Evolutionary conservation across 352 stramenopile species (phyloP).

Genomic region (Thalassiosira delicatula): DNA sequence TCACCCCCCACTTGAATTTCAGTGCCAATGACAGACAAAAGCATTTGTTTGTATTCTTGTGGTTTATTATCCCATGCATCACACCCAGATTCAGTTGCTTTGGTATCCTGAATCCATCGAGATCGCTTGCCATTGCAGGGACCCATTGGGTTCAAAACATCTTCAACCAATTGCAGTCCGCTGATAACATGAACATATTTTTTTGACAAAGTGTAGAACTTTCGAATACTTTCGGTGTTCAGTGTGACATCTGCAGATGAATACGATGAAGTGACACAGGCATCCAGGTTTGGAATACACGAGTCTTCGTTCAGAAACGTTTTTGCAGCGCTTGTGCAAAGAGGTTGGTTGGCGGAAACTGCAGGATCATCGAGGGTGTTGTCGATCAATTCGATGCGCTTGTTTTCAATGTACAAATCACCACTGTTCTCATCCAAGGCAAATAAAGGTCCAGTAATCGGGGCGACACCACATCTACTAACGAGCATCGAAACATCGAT

Average conservation of each 20-base stretch:
- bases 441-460: neutral
- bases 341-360: neutral
- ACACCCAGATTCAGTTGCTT: neutral
- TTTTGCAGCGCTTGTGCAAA: neutral
- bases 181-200: neutral
- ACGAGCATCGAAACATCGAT: neutral
- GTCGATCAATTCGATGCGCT: neutral
- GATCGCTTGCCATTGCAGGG: neutral
- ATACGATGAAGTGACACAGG: neutral
- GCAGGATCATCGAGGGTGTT: neutral
- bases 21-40: neutral
- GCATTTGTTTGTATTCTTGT: neutral
- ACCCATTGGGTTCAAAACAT: neutral
- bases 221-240: neutral
- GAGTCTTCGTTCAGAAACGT: neutral
- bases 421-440: neutral
- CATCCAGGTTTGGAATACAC: neutral
- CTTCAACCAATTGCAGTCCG: neutral
- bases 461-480: neutral
- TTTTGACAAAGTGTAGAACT: neutral
- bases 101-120: neutral
- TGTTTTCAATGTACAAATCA: slow-evolving; percentile 2
- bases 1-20: neutral
- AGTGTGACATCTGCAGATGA: neutral
- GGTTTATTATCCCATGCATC: neutral